Conservation (phyloP, 768 basidiomycete genomes). For the Hydnomerulius pinastri region DNA sequence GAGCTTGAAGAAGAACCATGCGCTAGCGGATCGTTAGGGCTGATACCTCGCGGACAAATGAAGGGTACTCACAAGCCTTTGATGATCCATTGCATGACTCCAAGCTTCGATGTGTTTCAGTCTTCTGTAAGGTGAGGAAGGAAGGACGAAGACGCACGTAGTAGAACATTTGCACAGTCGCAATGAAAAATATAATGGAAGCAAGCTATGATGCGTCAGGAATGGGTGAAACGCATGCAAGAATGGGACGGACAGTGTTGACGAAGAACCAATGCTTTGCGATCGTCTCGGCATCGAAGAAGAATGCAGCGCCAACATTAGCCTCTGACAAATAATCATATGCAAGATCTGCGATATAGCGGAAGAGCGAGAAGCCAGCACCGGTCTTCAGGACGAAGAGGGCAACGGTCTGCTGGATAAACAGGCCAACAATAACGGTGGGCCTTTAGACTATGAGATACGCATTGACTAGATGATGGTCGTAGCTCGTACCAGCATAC, state of each 20-base stretch:
- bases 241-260: conserved; percentile 54
- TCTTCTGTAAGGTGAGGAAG: background rate
- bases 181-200: conserved; percentile 92
- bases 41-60: background rate
- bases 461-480: background rate
- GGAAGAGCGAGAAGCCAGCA: conserved; percentile 84
- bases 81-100: conserved; percentile 94
- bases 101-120: conserved; percentile 41
- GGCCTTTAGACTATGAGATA: conserved; percentile 47
- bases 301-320: conserved; percentile 73
- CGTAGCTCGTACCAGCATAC: conserved; percentile 66
- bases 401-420: conserved; percentile 83
- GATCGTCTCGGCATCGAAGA: conserved; percentile 71
- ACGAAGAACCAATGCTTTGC: conserved; percentile 84
- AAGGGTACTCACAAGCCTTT: conserved; percentile 64
- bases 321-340: conserved; percentile 77
- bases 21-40: conserved; percentile 41
- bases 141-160: conserved; percentile 41
- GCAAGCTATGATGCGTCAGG: conserved; percentile 46
- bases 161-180: conserved; percentile 90
- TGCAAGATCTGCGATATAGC: conserved; percentile 78
- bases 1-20: conserved; percentile 92
- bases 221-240: conserved; percentile 11
- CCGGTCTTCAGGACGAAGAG: conserved; percentile 85
- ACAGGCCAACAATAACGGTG: conserved; percentile 85